Evolutionary conservation across 2,329 filamentous ascomycete species (phyloP).

Genomic region (Fusarium poae): DNA sequence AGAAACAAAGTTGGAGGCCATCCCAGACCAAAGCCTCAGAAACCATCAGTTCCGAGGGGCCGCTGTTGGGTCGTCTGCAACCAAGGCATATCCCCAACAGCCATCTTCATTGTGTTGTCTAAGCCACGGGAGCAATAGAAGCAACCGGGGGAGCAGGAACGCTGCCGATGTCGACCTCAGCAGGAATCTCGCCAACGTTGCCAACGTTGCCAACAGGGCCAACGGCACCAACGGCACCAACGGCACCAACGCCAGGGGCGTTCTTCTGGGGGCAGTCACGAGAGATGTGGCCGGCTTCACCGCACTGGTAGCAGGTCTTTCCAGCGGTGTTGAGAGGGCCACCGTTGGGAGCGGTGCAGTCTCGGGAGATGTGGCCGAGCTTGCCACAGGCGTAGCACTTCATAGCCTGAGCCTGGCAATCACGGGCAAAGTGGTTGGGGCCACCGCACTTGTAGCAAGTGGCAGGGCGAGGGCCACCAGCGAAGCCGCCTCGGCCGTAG

Average conservation of each 20-base stretch:
- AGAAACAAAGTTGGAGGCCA: constrained; percentile 42
- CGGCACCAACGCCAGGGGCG: constrained; percentile 51
- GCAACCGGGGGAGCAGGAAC: constrained; percentile 62
- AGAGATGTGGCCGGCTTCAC: constrained; percentile 95
- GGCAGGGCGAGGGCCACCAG: constrained; percentile 75
- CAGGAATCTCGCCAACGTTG: constrained; percentile 59
- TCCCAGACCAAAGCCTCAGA: constrained; percentile 18
- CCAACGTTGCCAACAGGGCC: constrained; percentile 47
- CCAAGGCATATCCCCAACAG: constrained; percentile 25
- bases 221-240: not conserved
- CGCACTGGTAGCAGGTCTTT: constrained; percentile 99
- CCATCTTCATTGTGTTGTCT: constrained; percentile 38
- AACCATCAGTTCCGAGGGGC: constrained; percentile 21
- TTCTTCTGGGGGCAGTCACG: constrained; percentile 89
- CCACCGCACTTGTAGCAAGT: constrained; percentile 83
- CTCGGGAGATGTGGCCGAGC: constrained; percentile 90
- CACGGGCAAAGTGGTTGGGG: constrained; percentile 97
- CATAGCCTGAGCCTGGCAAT: constrained; percentile 98
- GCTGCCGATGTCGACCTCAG: constrained; percentile 59
- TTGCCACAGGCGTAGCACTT: constrained; percentile 99
- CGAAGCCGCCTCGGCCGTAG: constrained; percentile 80
- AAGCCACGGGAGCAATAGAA: constrained; percentile 58
- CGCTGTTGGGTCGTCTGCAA: constrained; percentile 25
- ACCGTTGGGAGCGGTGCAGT: constrained; percentile 97
- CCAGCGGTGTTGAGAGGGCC: constrained; percentile 94